These are phyloP conservation scores for Moniliophthora roreri DNA, from an alignment of 1,284 basidiomycete species.

Conservation along the genomic window DNA sequence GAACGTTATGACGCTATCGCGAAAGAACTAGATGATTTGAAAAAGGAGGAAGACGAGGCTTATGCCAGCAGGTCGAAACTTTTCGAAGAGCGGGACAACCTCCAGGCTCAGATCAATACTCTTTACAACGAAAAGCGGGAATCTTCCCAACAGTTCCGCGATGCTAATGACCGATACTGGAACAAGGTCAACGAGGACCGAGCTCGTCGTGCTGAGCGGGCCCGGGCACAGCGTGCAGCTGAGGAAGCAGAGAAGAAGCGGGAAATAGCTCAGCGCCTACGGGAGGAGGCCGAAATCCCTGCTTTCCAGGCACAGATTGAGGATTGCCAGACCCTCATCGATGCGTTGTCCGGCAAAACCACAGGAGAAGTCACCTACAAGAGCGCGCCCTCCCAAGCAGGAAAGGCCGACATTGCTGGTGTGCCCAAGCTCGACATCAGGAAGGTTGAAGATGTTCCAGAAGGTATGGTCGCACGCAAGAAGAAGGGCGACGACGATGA, in stretches of 20 bases:
- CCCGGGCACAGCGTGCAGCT: constrained; percentile 78
- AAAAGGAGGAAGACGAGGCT: constrained; percentile 85
- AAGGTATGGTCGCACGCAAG: constrained; percentile 82
- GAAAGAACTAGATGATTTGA: constrained; percentile 84
- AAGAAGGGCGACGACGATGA: constrained; percentile 90
- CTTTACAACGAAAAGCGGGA: constrained; percentile 84
- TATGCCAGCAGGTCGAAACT: constrained; percentile 84
- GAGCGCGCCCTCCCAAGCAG: constrained; percentile 36
- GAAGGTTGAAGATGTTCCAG: constrained; percentile 74
- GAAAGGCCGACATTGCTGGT: constrained; percentile 56
- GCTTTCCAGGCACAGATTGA: constrained; percentile 95
- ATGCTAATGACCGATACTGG: constrained; percentile 82
- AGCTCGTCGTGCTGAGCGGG: constrained; percentile 79
- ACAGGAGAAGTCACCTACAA: constrained; percentile 55
- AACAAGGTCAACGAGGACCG: constrained; percentile 84
- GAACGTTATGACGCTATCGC: constrained; percentile 86
- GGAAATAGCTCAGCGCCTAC: constrained; percentile 78
- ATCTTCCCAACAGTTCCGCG: constrained; percentile 67
- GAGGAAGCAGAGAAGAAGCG: constrained; percentile 84
- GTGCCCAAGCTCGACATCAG: constrained; percentile 86
- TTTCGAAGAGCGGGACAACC: constrained; percentile 82
- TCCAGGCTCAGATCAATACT: constrained; percentile 72
- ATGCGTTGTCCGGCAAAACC: constrained; percentile 81
- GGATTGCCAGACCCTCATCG: constrained; percentile 94
- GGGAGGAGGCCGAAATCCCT: constrained; percentile 89